These are phyloP conservation scores for Metarhizium album DNA, from an alignment of 2,329 filamentous ascomycete genomes.

Conservation along the genomic window DNA sequence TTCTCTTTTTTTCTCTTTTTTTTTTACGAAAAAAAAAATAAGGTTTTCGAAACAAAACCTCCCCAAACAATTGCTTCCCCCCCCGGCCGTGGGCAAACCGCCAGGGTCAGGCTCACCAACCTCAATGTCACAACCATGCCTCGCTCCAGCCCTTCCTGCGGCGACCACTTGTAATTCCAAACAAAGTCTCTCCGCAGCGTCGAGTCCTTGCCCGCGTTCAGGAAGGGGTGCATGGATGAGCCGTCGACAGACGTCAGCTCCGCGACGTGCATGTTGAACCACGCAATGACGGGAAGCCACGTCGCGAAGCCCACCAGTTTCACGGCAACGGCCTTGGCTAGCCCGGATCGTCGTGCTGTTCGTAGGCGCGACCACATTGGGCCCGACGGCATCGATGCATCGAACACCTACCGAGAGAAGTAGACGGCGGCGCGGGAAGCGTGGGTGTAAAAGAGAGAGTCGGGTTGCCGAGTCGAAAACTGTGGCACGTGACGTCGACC, in stretches of 20 bases:
- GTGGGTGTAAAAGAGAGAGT: too few species aligned
- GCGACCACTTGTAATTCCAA: constrained; percentile 47
- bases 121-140: constrained; percentile 68
- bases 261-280: constrained; percentile 50
- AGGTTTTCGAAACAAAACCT: too few species aligned
- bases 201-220: constrained; percentile 56
- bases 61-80: not conserved
- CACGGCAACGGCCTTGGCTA: constrained; percentile 26
- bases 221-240: constrained; percentile 65
- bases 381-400: constrained; percentile 1
- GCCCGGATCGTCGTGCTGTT: constrained; percentile 14
- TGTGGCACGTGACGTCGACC: too few species aligned
- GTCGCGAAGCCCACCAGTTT: constrained; percentile 43
- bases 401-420: not conserved
- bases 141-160: constrained; percentile 46
- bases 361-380: constrained; percentile 24
- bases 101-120: constrained; percentile 24
- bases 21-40: too few species aligned
- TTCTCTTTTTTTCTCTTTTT: too few species aligned
- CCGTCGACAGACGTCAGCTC: constrained; percentile 48
- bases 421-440: not conserved
- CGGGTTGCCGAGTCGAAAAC: too few species aligned
- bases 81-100: not conserved
- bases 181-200: constrained; percentile 44
- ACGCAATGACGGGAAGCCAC: constrained; percentile 52